These are phyloP conservation scores for Vigna radiata DNA, from an alignment of 306 rosid genomes.

Conservation along the genomic window DNA sequence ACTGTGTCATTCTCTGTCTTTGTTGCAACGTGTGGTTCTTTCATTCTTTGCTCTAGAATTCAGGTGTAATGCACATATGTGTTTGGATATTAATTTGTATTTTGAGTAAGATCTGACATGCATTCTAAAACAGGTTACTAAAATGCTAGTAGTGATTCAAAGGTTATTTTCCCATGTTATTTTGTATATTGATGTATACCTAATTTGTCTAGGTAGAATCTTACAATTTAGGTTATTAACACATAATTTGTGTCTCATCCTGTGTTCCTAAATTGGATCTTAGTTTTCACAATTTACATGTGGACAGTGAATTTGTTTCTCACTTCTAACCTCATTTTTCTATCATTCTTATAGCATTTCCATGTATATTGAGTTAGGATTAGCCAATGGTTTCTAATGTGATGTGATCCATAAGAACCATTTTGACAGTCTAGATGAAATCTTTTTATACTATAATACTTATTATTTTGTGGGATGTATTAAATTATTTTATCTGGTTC, in stretches of 20 bases:
- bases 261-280: not conserved
- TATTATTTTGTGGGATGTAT: slow-evolving; percentile 5
- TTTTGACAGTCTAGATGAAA: slow-evolving; percentile 4
- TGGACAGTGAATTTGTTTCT: slow-evolving; percentile 15
- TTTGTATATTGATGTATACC: no score
- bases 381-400: slow-evolving; percentile 1
- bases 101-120: not conserved
- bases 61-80: not conserved
- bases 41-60: slow-evolving; percentile 5
- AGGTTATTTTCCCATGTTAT: not conserved
- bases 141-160: not conserved
- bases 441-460: no score
- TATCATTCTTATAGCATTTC: not conserved
- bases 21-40: not conserved
- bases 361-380: slow-evolving; percentile 11
- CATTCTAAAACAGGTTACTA: not conserved
- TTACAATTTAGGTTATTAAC: not conserved
- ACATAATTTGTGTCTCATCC: not conserved
- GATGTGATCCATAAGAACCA: not conserved
- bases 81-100: not conserved
- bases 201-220: not conserved
- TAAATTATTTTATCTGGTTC: slow-evolving; percentile 35
- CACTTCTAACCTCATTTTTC: slow-evolving; percentile 4
- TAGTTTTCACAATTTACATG: not conserved
- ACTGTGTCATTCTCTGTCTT: not conserved